Conservation (phyloP, 352 stramenopile genomes). For the Phytophthora meadii region DNA sequence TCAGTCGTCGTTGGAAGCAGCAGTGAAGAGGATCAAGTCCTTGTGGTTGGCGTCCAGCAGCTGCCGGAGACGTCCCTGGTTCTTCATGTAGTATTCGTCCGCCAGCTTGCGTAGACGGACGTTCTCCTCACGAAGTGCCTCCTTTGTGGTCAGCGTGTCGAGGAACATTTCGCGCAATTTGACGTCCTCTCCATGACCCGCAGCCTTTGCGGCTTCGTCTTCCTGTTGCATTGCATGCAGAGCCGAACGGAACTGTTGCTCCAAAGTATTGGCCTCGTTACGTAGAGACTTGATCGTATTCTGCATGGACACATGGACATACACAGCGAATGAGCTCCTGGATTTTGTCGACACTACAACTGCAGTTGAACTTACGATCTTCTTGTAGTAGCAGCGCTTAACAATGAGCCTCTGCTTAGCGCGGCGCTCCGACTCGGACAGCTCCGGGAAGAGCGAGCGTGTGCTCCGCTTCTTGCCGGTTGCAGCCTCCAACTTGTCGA, state of each 20-base stretch:
- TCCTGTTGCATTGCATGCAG: slow-evolving; percentile 44
- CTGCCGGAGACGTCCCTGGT: slow-evolving; percentile 66
- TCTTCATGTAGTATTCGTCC: slow-evolving; percentile 85
- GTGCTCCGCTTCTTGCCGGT: slow-evolving; percentile 59
- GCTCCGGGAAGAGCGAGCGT: slow-evolving; percentile 46
- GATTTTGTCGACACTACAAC: slow-evolving; percentile 31
- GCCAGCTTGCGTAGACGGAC: slow-evolving; percentile 63
- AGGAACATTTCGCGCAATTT: slow-evolving; percentile 52
- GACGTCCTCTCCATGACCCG: slow-evolving; percentile 14
- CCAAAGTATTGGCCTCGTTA: slow-evolving; percentile 50
- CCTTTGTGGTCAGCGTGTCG: slow-evolving; percentile 54
- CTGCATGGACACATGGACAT: slow-evolving; percentile 33
- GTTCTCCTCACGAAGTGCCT: slow-evolving; percentile 71
- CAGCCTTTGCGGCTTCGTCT: slow-evolving; percentile 28
- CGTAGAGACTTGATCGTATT: slow-evolving; percentile 76
- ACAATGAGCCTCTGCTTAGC: slow-evolving; percentile 77
- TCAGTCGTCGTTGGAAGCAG: slow-evolving; percentile 32
- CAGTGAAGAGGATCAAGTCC: slow-evolving; percentile 41
- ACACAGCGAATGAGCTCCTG: slow-evolving; percentile 28
- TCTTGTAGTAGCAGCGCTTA: slow-evolving; percentile 83
- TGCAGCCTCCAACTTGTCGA: slow-evolving; percentile 10
- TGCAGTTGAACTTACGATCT: slow-evolving; percentile 62
- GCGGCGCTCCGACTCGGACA: slow-evolving; percentile 61
- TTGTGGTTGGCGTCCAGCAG: slow-evolving; percentile 71
- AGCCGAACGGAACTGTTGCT: slow-evolving; percentile 47